Evolutionary conservation across 1,284 basidiomycete species (phyloP), one percentile per base, ranked within the genome.

Genomic region (Tetrapyrgos nigripes): DNA sequence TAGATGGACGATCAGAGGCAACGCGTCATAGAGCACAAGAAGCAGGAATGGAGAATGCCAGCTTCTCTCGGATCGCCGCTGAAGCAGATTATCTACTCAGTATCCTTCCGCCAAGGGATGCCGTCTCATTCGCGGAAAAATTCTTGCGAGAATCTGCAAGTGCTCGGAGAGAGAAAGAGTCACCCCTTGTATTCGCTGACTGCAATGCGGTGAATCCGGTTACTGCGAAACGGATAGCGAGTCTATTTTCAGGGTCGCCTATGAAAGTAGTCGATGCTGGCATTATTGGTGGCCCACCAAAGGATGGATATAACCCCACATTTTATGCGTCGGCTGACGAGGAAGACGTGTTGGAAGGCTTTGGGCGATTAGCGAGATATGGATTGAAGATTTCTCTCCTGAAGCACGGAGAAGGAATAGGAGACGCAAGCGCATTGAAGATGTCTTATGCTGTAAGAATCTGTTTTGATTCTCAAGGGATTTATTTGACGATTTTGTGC

Each of bases 371-470:
- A 26, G 69, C 72, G 4, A 66, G 75, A 57, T 77, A 75, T 60
- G 84, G 85, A 6, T 62, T 85, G 37, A 82, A 79, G 64, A 72
- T 83, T 11, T 77, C 75, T 9, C 63, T 75, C 1, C 65, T 87
- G 63, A 76, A 67, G 28, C 79, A 82, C 55, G 80, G 79, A 23
- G 76, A 73, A 1, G 79, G 79, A 1, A 71, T 86, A 19, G 83
- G 87, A 4, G 83, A 82, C 62, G 85, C 85, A 3, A 87, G 84
- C 63, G 84, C 84, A 4, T 66, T 87, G 60, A 87, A 87, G 70
- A 86, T 87, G 85, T 83, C 83, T 17, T 85, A 87, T 67, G 83
- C 83, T 55, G 85, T 87, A 58, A 70, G 80, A 46, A 50, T 44
- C 57, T 23, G 4, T 28, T 50, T n/a, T 11, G 8, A 28, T 50